phyloP scores from a whole-genome alignment of 176 grass and related monocot species.

The Oryza brachyantha region DNA sequence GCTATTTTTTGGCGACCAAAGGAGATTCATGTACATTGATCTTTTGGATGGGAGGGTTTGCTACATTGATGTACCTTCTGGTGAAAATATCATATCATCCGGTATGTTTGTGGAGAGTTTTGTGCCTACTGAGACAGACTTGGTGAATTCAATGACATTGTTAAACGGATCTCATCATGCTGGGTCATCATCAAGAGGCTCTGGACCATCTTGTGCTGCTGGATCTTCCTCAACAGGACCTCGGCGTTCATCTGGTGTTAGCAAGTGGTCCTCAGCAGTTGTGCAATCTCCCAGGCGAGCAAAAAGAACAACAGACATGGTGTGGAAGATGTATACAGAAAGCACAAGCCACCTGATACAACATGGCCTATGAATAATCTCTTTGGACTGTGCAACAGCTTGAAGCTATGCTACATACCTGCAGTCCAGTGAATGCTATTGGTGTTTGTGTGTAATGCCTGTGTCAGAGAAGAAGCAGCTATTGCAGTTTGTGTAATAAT shows the following conservation, averaged over 20 bases:
- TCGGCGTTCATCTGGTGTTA: neutral
- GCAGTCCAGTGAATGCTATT: neutral
- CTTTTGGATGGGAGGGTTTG: constrained; percentile 27
- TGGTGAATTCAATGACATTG: constrained; percentile 20
- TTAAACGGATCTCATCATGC: neutral
- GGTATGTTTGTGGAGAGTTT: constrained; percentile 53
- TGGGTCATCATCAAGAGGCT: constrained; percentile 5
- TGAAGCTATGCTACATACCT: neutral
- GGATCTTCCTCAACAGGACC: neutral
- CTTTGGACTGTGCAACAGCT: constrained; percentile 11
- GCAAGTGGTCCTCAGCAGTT: constrained; percentile 14
- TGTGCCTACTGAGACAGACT: constrained; percentile 19
- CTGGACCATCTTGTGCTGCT: constrained; percentile 16
- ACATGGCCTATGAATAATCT: neutral
- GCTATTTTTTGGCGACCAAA: constrained; percentile 36
- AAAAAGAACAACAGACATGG: constrained; percentile 25
- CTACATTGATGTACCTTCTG: constrained; percentile 31
- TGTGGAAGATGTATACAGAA: constrained; percentile 19
- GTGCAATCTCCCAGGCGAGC: constrained; percentile 16
- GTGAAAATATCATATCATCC: constrained; percentile 31
- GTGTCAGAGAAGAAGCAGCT: neutral
- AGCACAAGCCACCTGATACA: neutral
- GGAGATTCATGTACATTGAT: constrained; percentile 32
- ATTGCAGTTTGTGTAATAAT: neutral
- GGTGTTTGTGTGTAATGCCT: constrained; percentile 1